These are phyloP conservation scores for Hippophae rhamnoides DNA, from an alignment of 306 rosid species.

Conservation along the genomic window DNA sequence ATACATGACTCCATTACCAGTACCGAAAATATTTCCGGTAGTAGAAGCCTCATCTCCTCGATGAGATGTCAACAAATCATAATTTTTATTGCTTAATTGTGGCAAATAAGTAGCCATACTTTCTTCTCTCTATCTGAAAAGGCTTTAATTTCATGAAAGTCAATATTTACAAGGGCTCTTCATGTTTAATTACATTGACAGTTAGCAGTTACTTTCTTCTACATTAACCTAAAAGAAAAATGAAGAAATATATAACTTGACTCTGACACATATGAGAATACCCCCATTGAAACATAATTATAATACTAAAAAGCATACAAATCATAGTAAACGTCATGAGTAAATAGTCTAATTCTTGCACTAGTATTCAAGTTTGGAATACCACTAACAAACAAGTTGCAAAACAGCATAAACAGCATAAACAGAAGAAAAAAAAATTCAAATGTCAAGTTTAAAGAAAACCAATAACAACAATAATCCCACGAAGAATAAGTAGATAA, in stretches of 20 bases:
- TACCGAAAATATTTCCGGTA: constrained; percentile 23
- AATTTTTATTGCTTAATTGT: constrained; percentile 29
- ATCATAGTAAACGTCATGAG: no score
- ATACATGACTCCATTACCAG: constrained; percentile 43
- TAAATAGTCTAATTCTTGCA: neutral
- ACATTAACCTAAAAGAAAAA: neutral
- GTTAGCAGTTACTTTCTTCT: neutral
- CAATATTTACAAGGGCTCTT: constrained; percentile 1
- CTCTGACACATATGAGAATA: neutral
- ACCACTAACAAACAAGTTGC: neutral
- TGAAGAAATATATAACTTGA: neutral
- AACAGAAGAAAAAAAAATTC: neutral
- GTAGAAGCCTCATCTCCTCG: constrained; percentile 31
- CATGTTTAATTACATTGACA: constrained; percentile 4
- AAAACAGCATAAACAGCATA: neutral
- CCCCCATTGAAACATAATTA: neutral
- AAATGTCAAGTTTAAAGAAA: neutral
- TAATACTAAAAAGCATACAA: no score
- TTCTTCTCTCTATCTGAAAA: constrained; percentile 2
- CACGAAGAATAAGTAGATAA: neutral
- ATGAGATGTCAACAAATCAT: constrained; percentile 22
- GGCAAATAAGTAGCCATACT: constrained; percentile 33
- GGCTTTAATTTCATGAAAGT: neutral
- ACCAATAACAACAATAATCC: constrained; percentile 2
- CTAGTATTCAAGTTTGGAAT: neutral